Evolutionary conservation across 2,329 filamentous ascomycete species (phyloP).

Genomic region (Alternaria arborescens): DNA sequence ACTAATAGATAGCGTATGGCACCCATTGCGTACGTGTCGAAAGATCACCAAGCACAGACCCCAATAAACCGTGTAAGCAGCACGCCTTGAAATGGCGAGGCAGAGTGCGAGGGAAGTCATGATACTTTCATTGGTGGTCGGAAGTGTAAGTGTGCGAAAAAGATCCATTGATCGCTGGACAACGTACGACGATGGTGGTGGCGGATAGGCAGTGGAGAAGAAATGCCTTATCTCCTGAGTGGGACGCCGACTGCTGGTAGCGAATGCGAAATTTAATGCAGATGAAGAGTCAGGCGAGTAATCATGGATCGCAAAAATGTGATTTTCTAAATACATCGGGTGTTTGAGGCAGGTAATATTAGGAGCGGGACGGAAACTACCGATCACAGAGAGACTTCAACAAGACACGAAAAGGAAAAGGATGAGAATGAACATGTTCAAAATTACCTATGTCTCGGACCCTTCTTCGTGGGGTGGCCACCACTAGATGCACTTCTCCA

Average conservation of each 20-base stretch:
- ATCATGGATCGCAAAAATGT: no score
- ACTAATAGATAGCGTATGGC: neutral
- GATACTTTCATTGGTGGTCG: neutral
- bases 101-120: neutral
- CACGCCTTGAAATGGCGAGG: neutral
- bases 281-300: neutral
- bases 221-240: neutral
- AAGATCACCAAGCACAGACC: neutral
- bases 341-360: neutral
- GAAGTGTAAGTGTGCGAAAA: neutral
- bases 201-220: neutral
- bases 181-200: neutral
- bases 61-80: neutral
- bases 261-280: neutral
- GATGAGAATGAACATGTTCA: neutral
- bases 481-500: neutral
- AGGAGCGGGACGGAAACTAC: neutral
- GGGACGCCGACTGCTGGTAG: neutral
- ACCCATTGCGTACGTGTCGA: neutral
- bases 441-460: neutral
- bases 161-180: neutral
- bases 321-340: neutral
- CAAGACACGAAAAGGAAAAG: neutral
- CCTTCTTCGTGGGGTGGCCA: neutral
- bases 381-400: neutral